phyloP scores from a whole-genome alignment of 352 stramenopile species.

The Globisporangium echinulatum region DNA sequence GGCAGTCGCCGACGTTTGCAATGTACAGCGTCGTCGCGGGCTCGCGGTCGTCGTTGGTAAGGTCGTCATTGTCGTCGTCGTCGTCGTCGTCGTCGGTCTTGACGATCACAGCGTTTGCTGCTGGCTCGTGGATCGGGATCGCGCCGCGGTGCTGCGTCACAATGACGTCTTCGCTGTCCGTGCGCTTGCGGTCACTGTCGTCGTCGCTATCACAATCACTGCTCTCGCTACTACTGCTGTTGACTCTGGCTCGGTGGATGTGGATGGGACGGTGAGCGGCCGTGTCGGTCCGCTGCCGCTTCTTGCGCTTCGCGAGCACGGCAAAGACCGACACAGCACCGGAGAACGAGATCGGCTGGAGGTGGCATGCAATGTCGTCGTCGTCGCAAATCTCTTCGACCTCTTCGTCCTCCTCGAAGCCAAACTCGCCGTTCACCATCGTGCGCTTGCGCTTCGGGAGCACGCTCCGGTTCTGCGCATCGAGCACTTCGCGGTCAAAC shows the following conservation, averaged over 20 bases:
- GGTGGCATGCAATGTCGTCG: slow-evolving; percentile 38
- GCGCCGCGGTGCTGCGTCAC: slow-evolving; percentile 3
- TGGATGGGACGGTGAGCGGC: too few species aligned
- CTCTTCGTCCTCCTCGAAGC: slow-evolving; percentile 15
- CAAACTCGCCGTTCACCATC: slow-evolving; percentile 26
- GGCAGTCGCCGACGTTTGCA: slow-evolving; percentile 87
- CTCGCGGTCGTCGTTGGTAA: slow-evolving; percentile 17
- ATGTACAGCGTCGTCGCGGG: slow-evolving; percentile 62
- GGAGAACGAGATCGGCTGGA: slow-evolving; percentile 84
- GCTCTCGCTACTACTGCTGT: background rate
- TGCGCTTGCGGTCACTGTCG: background rate
- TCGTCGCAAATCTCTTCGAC: slow-evolving; percentile 36
- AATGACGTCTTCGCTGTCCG: background rate
- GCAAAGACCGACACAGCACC: slow-evolving; percentile 65
- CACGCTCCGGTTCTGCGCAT: slow-evolving; percentile 67
- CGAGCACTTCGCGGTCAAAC: slow-evolving; percentile 71
- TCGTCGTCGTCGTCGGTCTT: slow-evolving; percentile 3
- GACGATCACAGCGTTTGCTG: slow-evolving; percentile 4
- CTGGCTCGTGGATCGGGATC: slow-evolving; percentile 18
- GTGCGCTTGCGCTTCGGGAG: slow-evolving; percentile 59
- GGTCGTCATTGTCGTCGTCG: background rate
- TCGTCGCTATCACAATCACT: background rate
- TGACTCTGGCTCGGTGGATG: background rate
- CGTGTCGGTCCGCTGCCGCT: slow-evolving; percentile 4
- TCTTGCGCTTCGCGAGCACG: slow-evolving; percentile 40